Evolutionary conservation across 2,329 filamentous ascomycete species (phyloP).

Genomic region (Anthostomella pinea): DNA sequence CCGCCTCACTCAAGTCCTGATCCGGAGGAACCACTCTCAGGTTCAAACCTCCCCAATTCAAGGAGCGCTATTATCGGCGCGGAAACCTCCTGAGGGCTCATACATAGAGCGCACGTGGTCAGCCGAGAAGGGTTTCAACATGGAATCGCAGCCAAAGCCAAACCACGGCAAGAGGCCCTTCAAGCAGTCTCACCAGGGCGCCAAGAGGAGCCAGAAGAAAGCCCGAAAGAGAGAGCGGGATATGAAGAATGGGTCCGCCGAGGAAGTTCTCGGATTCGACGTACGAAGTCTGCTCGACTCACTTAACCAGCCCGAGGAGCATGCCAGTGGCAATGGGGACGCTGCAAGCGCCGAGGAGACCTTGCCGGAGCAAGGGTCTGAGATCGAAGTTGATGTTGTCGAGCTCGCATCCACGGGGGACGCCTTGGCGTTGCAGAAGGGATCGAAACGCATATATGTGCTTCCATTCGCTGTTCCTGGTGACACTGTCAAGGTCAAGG

Average conservation of each 20-base stretch:
- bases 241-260: constrained; percentile 59
- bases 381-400: constrained; percentile 78
- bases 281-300: constrained; percentile 53
- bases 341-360: constrained; percentile 21
- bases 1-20: too few species aligned
- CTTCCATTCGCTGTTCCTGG: constrained; percentile 88
- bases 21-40: too few species aligned
- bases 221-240: constrained; percentile 55
- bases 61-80: too few species aligned
- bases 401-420: constrained; percentile 90
- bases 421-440: constrained; percentile 71
- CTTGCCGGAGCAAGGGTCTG: constrained; percentile 66
- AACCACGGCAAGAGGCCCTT: constrained; percentile 14
- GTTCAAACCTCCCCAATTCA: too few species aligned
- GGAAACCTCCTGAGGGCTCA: too few species aligned
- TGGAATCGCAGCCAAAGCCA: neutral
- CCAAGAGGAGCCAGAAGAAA: constrained; percentile 40
- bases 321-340: constrained; percentile 25
- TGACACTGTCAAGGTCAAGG: constrained; percentile 74
- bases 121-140: too few species aligned
- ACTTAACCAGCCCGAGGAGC: constrained; percentile 33
- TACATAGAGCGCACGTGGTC: too few species aligned
- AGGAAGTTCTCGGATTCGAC: constrained; percentile 66
- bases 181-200: constrained; percentile 5
- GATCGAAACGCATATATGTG: constrained; percentile 70